These are phyloP conservation scores for Pyronema domesticum DNA, from an alignment of 495 filamentous ascomycete genomes.

Conservation along the genomic window DNA sequence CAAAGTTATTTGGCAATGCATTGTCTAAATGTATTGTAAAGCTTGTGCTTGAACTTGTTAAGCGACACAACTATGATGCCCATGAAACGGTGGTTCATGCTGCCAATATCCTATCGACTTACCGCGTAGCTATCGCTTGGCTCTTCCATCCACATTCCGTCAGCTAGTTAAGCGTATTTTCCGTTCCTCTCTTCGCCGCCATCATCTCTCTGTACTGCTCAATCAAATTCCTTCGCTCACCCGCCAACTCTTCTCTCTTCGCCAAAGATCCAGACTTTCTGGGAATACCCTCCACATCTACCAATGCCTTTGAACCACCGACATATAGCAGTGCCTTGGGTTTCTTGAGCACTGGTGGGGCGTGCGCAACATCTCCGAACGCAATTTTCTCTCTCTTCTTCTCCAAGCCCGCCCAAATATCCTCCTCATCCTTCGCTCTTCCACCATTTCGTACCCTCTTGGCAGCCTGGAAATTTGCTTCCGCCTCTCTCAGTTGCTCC, in stretches of 20 bases:
- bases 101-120: too few species aligned
- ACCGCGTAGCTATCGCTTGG: too few species aligned
- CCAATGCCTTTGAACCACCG: constrained; percentile 33
- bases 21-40: too few species aligned
- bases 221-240: constrained; percentile 55
- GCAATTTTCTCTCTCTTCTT: constrained; percentile 40
- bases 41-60: too few species aligned
- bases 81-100: too few species aligned
- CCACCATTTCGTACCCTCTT: constrained; percentile 7
- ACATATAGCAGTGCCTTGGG: constrained; percentile 55
- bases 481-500: constrained; percentile 55
- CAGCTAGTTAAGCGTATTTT: background rate
- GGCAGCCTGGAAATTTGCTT: constrained; percentile 34
- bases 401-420: constrained; percentile 67
- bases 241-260: constrained; percentile 63
- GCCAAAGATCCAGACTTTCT: constrained; percentile 61
- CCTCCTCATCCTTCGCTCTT: constrained; percentile 25
- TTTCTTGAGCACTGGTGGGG: constrained; percentile 55
- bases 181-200: constrained; percentile 38
- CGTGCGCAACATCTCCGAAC: constrained; percentile 63
- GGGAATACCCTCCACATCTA: constrained; percentile 58
- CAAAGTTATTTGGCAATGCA: too few species aligned
- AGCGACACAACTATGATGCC: too few species aligned
- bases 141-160: too few species aligned
- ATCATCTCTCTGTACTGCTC: constrained; percentile 70